These are phyloP conservation scores for Debaryomycetaceae sp. DNA, from an alignment of 1,139 yeast species.

Conservation along the genomic window DNA sequence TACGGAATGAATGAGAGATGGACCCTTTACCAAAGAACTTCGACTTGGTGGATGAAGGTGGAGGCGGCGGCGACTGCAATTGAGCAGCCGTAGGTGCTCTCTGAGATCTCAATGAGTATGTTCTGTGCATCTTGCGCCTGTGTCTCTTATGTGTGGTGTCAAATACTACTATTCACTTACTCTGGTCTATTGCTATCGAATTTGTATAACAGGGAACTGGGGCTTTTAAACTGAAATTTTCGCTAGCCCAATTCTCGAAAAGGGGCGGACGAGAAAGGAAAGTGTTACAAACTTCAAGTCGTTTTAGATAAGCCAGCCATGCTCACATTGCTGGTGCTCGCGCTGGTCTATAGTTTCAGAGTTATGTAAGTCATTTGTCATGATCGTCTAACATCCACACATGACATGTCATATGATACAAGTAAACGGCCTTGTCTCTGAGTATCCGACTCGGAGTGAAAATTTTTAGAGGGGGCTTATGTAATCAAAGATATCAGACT, in stretches of 20 bases:
- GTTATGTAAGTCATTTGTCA: too few relatives aligned
- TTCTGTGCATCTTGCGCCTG: slow-evolving; percentile 60
- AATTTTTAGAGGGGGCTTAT: background rate
- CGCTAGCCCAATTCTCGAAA: background rate
- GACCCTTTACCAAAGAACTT: slow-evolving; percentile 74
- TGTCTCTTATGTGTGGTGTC: background rate
- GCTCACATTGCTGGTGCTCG: background rate
- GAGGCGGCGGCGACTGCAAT: slow-evolving; percentile 78
- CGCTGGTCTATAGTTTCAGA: background rate
- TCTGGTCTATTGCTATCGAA: background rate
- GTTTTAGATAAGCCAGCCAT: background rate
- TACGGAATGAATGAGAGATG: slow-evolving; percentile 63
- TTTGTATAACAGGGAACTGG: background rate
- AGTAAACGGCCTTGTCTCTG: too few relatives aligned
- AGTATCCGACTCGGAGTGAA: background rate
- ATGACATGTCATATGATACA: too few relatives aligned
- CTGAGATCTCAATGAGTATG: slow-evolving; percentile 73
- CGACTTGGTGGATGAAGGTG: slow-evolving; percentile 65
- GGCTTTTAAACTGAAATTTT: background rate
- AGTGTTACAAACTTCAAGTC: background rate
- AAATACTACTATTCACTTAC: background rate
- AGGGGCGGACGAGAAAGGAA: background rate
- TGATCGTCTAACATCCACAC: too few relatives aligned
- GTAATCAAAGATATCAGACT: background rate
- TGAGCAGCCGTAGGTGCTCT: slow-evolving; percentile 85